Conservation (phyloP, 2,329 filamentous ascomycete genomes). For the Fusarium buharicum region DNA sequence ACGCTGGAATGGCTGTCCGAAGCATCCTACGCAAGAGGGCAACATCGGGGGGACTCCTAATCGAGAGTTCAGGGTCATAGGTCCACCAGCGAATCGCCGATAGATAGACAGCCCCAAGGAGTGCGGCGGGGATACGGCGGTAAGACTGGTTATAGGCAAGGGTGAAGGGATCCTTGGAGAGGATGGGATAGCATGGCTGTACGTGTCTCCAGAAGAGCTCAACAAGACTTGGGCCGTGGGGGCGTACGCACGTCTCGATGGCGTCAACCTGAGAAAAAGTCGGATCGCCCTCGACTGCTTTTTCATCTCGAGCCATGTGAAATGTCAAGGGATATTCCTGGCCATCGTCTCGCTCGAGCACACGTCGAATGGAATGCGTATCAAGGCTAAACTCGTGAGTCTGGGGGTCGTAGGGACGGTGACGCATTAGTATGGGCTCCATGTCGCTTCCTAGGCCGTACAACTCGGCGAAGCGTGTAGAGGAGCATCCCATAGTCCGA, state of each 20-base stretch:
- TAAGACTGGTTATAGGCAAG: slow-evolving; percentile 63
- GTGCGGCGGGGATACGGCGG: slow-evolving; percentile 61
- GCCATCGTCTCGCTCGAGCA: slow-evolving; percentile 61
- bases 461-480: slow-evolving; percentile 46
- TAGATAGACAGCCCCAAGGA: slow-evolving; percentile 66
- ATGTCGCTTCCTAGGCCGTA: slow-evolving; percentile 50
- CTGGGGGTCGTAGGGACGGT: slow-evolving; percentile 63
- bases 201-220: slow-evolving; percentile 71
- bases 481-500: slow-evolving; percentile 42
- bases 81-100: slow-evolving; percentile 66
- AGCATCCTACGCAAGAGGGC: slow-evolving; percentile 41
- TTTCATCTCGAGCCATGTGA: slow-evolving; percentile 48
- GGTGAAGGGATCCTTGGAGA: slow-evolving; percentile 65
- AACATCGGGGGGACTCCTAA: slow-evolving; percentile 43
- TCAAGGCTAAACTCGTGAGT: slow-evolving; percentile 59
- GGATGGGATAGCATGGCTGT: slow-evolving; percentile 63
- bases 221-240: slow-evolving; percentile 68
- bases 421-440: slow-evolving; percentile 50
- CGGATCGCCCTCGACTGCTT: slow-evolving; percentile 44
- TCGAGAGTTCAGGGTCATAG: slow-evolving; percentile 53
- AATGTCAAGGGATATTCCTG: slow-evolving; percentile 49
- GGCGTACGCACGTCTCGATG: slow-evolving; percentile 67
- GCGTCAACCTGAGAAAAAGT: slow-evolving; percentile 49
- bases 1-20: slow-evolving; percentile 42
- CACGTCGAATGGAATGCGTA: slow-evolving; percentile 68